Evolutionary conservation across 257 asterid genomes (phyloP).

Genomic region (Euphrasia confusa): DNA sequence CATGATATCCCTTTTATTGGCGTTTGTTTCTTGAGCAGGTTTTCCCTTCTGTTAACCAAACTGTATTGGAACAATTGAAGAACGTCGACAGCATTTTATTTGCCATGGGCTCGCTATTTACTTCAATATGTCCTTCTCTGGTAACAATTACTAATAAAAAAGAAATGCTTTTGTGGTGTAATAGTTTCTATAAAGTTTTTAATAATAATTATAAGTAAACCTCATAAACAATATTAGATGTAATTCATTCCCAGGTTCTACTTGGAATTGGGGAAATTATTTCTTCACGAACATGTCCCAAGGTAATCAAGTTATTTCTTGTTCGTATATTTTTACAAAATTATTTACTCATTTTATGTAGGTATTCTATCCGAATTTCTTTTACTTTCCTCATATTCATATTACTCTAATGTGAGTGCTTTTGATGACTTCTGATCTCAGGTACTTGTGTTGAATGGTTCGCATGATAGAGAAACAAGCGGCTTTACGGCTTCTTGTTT

Average conservation of each 20-base stretch:
- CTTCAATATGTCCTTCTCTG: constrained; percentile 95
- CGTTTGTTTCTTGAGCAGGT: constrained; percentile 47
- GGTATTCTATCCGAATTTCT: no score
- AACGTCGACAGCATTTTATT: constrained; percentile 72
- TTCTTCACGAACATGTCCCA: constrained; percentile 71
- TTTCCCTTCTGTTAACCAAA: constrained; percentile 69
- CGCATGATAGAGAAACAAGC: constrained; percentile 84
- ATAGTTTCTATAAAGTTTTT: not conserved
- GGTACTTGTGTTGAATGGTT: constrained; percentile 89
- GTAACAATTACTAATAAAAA: constrained; percentile 35
- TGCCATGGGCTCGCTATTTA: constrained; percentile 95
- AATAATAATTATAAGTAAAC: no score
- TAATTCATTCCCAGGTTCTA: constrained; percentile 54
- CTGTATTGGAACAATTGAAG: constrained; percentile 69
- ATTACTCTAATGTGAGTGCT: not conserved
- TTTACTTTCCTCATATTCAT: no score
- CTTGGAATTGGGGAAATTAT: constrained; percentile 84
- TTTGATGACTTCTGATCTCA: constrained; percentile 29
- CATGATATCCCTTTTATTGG: constrained; percentile 9
- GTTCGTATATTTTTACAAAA: no score
- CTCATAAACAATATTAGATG: not conserved
- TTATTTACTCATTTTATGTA: no score
- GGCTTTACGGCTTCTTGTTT: constrained; percentile 83
- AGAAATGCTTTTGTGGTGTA: not conserved
- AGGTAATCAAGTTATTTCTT: constrained; percentile 40